Conservation (phyloP, 345 rosid species). For the Sisymbrium altissimum region DNA sequence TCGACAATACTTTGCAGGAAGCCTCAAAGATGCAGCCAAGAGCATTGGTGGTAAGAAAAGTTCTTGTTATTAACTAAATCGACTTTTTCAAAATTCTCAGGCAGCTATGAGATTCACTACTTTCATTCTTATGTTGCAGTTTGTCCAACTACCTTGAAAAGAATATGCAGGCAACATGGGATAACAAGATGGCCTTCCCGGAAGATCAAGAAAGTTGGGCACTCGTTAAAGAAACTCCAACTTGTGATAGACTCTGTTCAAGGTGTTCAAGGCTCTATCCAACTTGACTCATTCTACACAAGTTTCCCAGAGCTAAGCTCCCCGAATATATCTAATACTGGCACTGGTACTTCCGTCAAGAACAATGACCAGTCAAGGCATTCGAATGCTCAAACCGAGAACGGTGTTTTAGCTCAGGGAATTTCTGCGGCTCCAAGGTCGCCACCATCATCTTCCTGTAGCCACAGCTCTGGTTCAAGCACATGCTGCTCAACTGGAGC, state of each 20-base stretch:
- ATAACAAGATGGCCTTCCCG: constrained; percentile 94
- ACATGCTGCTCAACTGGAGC: constrained; percentile 62
- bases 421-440: constrained; percentile 54
- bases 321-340: constrained; percentile 40
- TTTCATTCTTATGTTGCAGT: constrained; percentile 50
- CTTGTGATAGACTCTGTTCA: constrained; percentile 88
- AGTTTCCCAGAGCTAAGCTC: constrained; percentile 85
- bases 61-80: background rate
- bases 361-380: constrained; percentile 34
- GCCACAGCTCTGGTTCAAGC: constrained; percentile 82
- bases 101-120: background rate
- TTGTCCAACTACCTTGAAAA: constrained; percentile 92
- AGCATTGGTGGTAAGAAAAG: constrained; percentile 79
- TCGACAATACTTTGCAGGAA: constrained; percentile 87
- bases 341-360: constrained; percentile 27
- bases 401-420: constrained; percentile 37
- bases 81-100: background rate
- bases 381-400: constrained; percentile 40
- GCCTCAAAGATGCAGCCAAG: constrained; percentile 97
- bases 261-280: constrained; percentile 83
- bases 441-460: constrained; percentile 63
- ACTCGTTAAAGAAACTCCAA: constrained; percentile 88
- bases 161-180: constrained; percentile 95
- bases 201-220: constrained; percentile 96
- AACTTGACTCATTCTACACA: constrained; percentile 78